Percentiles rank a stretch among this genome's conserved stretches.
Conservation (phyloP, 75 land plant genomes). For the Cunninghamia lanceolata region DNA sequence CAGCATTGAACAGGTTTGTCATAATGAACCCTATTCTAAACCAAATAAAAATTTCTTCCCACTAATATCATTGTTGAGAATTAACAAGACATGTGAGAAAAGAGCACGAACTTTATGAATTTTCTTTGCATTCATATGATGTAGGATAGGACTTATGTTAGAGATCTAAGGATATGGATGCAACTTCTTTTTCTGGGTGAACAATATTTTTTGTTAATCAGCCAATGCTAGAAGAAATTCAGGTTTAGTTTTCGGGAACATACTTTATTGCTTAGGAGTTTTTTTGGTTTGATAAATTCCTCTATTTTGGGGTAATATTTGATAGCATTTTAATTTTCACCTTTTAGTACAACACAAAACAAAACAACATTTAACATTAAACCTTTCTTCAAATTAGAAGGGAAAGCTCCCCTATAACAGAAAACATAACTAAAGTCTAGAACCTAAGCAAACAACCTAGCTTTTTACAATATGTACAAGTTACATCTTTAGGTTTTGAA, state of each 20-base stretch:
- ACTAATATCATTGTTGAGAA: not conserved
- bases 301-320: not conserved
- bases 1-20: slow-evolving; percentile 68
- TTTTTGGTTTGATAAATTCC: not conserved
- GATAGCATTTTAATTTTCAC: no score
- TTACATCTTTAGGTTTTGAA: no score
- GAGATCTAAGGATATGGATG: not conserved
- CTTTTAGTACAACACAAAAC: no score
- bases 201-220: not conserved
- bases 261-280: not conserved
- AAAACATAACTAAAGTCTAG: no score
- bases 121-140: not conserved
- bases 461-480: no score
- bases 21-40: not conserved
- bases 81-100: not conserved
- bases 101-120: not conserved
- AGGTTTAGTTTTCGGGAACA: not conserved
- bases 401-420: no score
- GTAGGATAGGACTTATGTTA: not conserved
- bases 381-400: no score
- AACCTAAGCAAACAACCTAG: no score
- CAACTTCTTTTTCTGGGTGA: not conserved
- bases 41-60: not conserved
- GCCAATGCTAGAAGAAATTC: not conserved
- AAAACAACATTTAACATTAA: no score